phyloP scores from a whole-genome alignment of 164 flowering plant genomes.

The Cinnamomum chago region DNA sequence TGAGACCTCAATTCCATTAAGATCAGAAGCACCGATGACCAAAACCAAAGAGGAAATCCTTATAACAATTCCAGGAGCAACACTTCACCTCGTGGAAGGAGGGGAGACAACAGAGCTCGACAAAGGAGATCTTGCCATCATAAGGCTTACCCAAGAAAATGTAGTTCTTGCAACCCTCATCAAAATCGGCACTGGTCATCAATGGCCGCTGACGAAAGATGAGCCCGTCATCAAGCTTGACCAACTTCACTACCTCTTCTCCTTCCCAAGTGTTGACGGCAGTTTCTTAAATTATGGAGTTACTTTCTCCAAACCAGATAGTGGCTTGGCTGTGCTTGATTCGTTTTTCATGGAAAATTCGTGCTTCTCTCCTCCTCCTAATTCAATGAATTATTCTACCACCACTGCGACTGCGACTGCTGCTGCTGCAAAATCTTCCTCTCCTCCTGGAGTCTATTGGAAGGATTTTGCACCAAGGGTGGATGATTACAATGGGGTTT shows the following conservation, averaged over 20 bases:
- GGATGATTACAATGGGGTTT: conserved; percentile 58
- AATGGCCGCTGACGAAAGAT: conserved; percentile 93
- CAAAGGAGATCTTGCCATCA: conserved; percentile 50
- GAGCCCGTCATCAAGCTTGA: conserved; percentile 85
- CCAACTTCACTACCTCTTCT: conserved; percentile 58
- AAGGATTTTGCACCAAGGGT: conserved; percentile 71
- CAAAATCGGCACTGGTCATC: conserved; percentile 65
- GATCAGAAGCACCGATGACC: conserved; percentile 19
- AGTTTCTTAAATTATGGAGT: conserved; percentile 75
- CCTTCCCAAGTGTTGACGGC: conserved; percentile 55
- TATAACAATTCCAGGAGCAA: conserved; percentile 55
- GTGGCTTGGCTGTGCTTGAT: conserved; percentile 49
- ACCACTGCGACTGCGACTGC: conserved; percentile 12
- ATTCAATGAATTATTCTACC: conserved; percentile 11
- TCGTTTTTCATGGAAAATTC: conserved; percentile 53
- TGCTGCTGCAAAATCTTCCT: neutral
- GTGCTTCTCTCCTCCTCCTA: conserved; percentile 26
- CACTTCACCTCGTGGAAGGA: conserved; percentile 54
- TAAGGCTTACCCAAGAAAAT: conserved; percentile 35
- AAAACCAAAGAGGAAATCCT: conserved; percentile 35
- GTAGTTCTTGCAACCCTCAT: conserved; percentile 47
- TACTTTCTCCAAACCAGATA: conserved; percentile 34
- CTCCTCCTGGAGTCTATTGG: conserved; percentile 38
- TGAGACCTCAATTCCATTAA: conserved; percentile 4
- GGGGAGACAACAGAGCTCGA: conserved; percentile 58